Conservation (phyloP, 805 yeast species). For the Ogataea nonfermentans region DNA sequence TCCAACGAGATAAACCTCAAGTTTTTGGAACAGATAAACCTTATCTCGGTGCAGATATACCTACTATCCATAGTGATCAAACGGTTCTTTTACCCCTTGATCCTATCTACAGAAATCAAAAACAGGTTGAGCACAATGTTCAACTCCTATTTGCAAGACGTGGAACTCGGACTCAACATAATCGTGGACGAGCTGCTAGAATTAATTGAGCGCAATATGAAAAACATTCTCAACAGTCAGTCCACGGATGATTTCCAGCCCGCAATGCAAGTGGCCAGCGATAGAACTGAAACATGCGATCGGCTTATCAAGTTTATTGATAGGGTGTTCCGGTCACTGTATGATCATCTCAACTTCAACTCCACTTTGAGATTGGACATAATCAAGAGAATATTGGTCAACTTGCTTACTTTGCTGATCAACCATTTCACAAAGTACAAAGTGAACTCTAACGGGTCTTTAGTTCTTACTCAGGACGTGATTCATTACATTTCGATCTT, state of each 20-base stretch:
- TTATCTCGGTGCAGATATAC: slow-evolving; percentile 39
- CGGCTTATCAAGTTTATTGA: slow-evolving; percentile 50
- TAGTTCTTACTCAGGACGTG: slow-evolving; percentile 77
- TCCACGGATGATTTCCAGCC: slow-evolving; percentile 57
- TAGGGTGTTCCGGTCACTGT: slow-evolving; percentile 34
- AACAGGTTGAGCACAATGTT: slow-evolving; percentile 20
- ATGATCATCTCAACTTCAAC: slow-evolving; percentile 37
- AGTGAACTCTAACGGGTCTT: slow-evolving; percentile 80
- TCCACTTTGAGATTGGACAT: slow-evolving; percentile 23
- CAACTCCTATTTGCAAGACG: slow-evolving; percentile 29
- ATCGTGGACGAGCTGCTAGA: slow-evolving; percentile 60
- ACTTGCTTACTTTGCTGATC: slow-evolving; percentile 50
- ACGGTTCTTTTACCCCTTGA: slow-evolving; percentile 72
- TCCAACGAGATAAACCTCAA: slow-evolving; percentile 21
- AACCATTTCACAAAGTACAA: slow-evolving; percentile 73
- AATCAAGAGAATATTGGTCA: slow-evolving; percentile 22
- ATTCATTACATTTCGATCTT: slow-evolving; percentile 59
- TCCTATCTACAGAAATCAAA: slow-evolving; percentile 31
- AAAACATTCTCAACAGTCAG: slow-evolving; percentile 57
- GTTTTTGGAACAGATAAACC: slow-evolving; percentile 25
- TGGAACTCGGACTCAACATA: slow-evolving; percentile 62
- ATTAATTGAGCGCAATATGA: slow-evolving; percentile 50
- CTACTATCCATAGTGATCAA: slow-evolving; percentile 71
- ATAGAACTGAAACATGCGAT: slow-evolving; percentile 71
- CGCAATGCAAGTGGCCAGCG: slow-evolving; percentile 35